Conservation (phyloP, 2,329 filamentous ascomycete genomes). For the Fusarium brevicatenulatum region DNA sequence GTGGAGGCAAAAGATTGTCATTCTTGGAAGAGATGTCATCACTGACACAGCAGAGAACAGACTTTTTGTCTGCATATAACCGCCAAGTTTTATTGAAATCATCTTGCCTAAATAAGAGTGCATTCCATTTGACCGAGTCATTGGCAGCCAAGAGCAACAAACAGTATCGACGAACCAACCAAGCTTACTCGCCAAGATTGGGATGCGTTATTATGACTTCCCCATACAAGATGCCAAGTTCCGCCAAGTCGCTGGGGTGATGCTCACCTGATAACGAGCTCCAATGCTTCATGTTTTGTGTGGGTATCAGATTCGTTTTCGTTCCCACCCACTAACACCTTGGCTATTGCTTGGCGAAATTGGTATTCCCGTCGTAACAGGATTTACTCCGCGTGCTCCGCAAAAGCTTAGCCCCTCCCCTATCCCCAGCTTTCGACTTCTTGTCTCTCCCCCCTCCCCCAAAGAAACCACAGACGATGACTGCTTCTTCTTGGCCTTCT, state of each 20-base stretch:
- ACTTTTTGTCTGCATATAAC: background rate
- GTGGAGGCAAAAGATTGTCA: constrained; percentile 10
- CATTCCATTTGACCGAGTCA: constrained; percentile 23
- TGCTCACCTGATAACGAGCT: constrained; percentile 12
- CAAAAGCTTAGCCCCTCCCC: constrained; percentile 14
- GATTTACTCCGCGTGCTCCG: constrained; percentile 14
- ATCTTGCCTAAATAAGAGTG: constrained; percentile 7
- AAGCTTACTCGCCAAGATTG: constrained; percentile 26
- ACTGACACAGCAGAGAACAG: background rate
- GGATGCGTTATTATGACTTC: constrained; percentile 27
- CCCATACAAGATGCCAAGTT: constrained; percentile 9
- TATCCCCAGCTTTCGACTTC: constrained; percentile 9
- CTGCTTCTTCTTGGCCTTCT: constrained; percentile 6
- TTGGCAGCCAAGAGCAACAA: background rate
- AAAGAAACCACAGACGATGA: background rate
- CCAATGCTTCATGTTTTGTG: background rate
- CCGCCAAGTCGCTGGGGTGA: constrained; percentile 21
- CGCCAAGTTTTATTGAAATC: background rate
- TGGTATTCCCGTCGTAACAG: constrained; percentile 10
- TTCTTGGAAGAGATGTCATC: background rate
- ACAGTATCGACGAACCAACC: constrained; percentile 1
- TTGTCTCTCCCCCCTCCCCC: background rate
- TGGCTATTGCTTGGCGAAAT: constrained; percentile 25
- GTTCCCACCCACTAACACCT: constrained; percentile 13
- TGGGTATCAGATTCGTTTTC: constrained; percentile 7